phyloP scores from a whole-genome alignment of 352 stramenopile genomes.

The Phytopythium vexans region DNA sequence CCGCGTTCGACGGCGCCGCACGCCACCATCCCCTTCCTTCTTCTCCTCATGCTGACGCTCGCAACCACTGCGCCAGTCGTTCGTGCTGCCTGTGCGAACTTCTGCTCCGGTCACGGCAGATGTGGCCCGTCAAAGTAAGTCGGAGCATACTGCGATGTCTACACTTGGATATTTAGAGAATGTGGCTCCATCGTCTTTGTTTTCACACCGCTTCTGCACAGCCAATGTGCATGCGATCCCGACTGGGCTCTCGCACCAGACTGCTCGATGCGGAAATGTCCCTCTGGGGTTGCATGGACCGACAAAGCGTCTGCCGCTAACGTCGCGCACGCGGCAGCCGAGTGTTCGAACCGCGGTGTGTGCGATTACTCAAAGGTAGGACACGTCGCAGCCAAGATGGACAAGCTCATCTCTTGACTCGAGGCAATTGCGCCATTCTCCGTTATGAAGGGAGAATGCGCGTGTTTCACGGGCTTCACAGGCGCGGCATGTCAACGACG shows the following conservation, averaged over 20 bases:
- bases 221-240: slow-evolving; percentile 65
- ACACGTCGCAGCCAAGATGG: no score
- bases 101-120: slow-evolving; percentile 54
- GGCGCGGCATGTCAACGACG: slow-evolving; percentile 57
- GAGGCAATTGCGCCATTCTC: background rate
- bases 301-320: slow-evolving; percentile 73
- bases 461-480: slow-evolving; percentile 53
- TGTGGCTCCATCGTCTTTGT: background rate
- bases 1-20: background rate
- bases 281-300: slow-evolving; percentile 64
- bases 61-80: slow-evolving; percentile 1
- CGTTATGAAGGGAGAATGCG: slow-evolving; percentile 40
- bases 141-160: background rate
- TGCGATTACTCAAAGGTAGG: slow-evolving; percentile 64
- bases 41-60: slow-evolving; percentile 7
- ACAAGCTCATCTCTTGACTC: no score
- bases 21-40: no score
- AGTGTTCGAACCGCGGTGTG: slow-evolving; percentile 65
- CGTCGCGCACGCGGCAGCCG: slow-evolving; percentile 38
- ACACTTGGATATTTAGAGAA: background rate
- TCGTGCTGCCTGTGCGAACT: slow-evolving; percentile 50
- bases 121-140: slow-evolving; percentile 48
- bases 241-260: slow-evolving; percentile 63
- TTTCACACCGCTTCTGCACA: slow-evolving; percentile 9
- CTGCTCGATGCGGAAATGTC: slow-evolving; percentile 69